phyloP scores from a whole-genome alignment of 192 early-diverging fungal species.

The Coemansia sp. region DNA sequence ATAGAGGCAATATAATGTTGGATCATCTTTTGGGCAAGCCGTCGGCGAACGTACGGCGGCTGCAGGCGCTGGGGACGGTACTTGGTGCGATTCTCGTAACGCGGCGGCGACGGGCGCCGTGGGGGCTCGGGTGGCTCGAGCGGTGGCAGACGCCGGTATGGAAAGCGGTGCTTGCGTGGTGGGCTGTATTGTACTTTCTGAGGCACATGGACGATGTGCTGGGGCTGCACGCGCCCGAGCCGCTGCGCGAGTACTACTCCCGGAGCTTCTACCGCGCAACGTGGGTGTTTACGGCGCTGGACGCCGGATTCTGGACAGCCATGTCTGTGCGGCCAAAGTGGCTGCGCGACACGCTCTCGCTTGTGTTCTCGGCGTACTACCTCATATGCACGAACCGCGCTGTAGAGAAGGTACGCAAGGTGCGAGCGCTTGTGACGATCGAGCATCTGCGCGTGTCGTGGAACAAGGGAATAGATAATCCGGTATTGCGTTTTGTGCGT shows the following conservation, averaged over 20 bases:
- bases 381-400: slow-evolving; percentile 81
- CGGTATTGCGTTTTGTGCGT: slow-evolving; percentile 21
- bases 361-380: slow-evolving; percentile 81
- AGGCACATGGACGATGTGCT: slow-evolving; percentile 69
- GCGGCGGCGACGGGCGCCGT: slow-evolving; percentile 21
- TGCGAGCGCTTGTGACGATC: slow-evolving; percentile 73
- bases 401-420: slow-evolving; percentile 80
- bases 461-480: slow-evolving; percentile 70
- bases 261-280: slow-evolving; percentile 87
- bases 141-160: slow-evolving; percentile 56
- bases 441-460: slow-evolving; percentile 87
- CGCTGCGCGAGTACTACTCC: slow-evolving; percentile 81
- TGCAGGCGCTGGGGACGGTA: slow-evolving; percentile 55
- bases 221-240: slow-evolving; percentile 77
- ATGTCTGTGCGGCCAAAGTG: slow-evolving; percentile 73
- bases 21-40: slow-evolving; percentile 91
- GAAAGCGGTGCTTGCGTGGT: slow-evolving; percentile 70
- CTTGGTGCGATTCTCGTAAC: slow-evolving; percentile 11
- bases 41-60: slow-evolving; percentile 80
- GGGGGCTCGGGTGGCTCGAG: slow-evolving; percentile 33
- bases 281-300: slow-evolving; percentile 86
- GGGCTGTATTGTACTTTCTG: slow-evolving; percentile 62
- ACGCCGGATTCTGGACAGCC: slow-evolving; percentile 92
- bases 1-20: slow-evolving; percentile 64
- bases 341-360: slow-evolving; percentile 70